These are phyloP conservation scores for Xylariaceae sp. DNA, from an alignment of 2,329 filamentous ascomycete genomes.

Conservation along the genomic window DNA sequence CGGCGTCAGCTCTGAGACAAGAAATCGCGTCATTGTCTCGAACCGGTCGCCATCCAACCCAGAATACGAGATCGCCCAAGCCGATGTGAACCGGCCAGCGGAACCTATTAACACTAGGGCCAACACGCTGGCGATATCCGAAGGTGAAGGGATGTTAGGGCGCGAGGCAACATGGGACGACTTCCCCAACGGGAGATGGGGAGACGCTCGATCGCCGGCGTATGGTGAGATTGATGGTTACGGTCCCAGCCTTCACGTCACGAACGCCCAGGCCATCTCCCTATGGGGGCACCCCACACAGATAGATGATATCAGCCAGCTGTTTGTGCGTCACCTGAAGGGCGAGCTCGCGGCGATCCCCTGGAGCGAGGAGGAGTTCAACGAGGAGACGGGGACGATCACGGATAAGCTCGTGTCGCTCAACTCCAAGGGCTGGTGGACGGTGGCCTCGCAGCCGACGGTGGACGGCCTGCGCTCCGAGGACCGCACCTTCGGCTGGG, in stretches of 20 bases:
- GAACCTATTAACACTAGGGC: constrained; percentile 69
- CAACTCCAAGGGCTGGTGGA: constrained; percentile 87
- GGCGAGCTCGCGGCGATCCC: constrained; percentile 77
- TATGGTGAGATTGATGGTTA: constrained; percentile 99
- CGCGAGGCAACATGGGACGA: constrained; percentile 98
- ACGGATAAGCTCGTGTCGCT: constrained; percentile 65
- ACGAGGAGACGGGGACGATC: constrained; percentile 78
- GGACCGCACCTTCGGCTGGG: constrained; percentile 84
- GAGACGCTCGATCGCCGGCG: constrained; percentile 83
- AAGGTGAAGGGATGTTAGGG: constrained; percentile 82
- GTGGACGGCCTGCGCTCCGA: constrained; percentile 77
- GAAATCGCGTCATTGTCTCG: constrained; percentile 80
- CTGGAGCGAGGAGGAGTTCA: constrained; percentile 87
- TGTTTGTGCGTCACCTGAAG: constrained; percentile 76
- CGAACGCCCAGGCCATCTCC: constrained; percentile 70
- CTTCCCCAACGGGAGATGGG: constrained; percentile 93
- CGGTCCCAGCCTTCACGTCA: constrained; percentile 89
- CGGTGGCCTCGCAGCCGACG: constrained; percentile 87
- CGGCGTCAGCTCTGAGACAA: constrained; percentile 73
- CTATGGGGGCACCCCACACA: constrained; percentile 78
- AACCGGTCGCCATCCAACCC: constrained; percentile 51
- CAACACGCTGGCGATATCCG: constrained; percentile 86
- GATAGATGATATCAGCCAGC: constrained; percentile 61
- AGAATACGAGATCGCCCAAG: constrained; percentile 64
- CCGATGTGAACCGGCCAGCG: constrained; percentile 69